Evolutionary conservation across 1,284 basidiomycete species (phyloP).

Genomic region (Agroathelia rolfsii): DNA sequence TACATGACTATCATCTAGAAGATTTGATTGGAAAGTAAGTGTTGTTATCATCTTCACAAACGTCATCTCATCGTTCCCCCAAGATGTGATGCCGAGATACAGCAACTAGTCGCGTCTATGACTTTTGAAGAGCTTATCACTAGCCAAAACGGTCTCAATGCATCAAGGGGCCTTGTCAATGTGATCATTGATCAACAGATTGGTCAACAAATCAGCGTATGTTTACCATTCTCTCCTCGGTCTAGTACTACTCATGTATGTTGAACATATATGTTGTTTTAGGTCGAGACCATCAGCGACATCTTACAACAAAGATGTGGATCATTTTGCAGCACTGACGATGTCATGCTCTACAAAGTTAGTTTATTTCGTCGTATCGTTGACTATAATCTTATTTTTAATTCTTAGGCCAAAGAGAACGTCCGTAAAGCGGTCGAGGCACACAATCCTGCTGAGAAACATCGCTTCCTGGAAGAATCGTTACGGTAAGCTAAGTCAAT

Average conservation of each 20-base stretch:
- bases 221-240: conserved; percentile 17
- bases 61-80: conserved; percentile 7
- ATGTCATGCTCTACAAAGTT: conserved; percentile 96
- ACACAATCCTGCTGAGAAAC: conserved; percentile 59
- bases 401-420: conserved; percentile 78
- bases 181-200: conserved; percentile 97
- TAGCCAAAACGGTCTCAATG: conserved; percentile 70
- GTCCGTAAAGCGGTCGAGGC: conserved; percentile 86
- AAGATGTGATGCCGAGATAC: conserved; percentile 63
- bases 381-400: conserved; percentile 8
- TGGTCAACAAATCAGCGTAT: conserved; percentile 86
- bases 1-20: conserved; percentile 87
- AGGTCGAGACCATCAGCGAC: conserved; percentile 95
- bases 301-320: conserved; percentile 91
- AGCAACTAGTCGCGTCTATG: conserved; percentile 55
- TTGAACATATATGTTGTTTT: conserved; percentile 10
- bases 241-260: conserved; percentile 6
- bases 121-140: conserved; percentile 85
- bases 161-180: conserved; percentile 84
- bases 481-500: conserved; percentile 43
- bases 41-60: conserved; percentile 6
- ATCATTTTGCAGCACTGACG: conserved; percentile 95
- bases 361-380: conserved; percentile 10
- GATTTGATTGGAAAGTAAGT: conserved; percentile 75
- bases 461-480: conserved; percentile 73